Evolutionary conservation across 2,329 filamentous ascomycete genomes (phyloP).

Genomic region (Exophiala lecanii-corni): DNA sequence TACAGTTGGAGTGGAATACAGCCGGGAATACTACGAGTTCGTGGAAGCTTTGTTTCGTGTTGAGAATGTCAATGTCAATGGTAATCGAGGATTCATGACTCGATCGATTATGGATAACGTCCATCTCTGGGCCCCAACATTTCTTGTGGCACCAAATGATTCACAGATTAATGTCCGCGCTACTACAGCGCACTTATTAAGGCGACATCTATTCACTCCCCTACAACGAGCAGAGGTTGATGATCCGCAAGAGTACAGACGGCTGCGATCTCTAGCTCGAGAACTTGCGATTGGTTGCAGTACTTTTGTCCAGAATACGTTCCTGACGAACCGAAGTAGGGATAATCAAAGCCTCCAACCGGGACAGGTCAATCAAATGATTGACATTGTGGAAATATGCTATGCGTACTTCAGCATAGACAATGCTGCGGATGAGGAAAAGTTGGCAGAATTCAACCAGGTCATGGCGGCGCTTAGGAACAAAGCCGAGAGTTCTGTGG

Average conservation of each 20-base stretch:
- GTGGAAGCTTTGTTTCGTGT: constrained; percentile 50
- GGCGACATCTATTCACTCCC: constrained; percentile 38
- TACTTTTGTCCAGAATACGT: constrained; percentile 13
- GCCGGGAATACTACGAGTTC: constrained; percentile 46
- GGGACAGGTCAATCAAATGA: constrained; percentile 22
- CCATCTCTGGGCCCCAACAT: constrained; percentile 47
- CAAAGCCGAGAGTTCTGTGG: constrained; percentile 18
- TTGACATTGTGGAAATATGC: constrained; percentile 20
- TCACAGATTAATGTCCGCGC: constrained; percentile 37
- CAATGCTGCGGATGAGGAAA: constrained; percentile 17
- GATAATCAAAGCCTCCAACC: constrained; percentile 13
- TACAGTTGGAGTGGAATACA: constrained; percentile 45
- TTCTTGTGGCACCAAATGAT: constrained; percentile 49
- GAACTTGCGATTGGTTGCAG: constrained; percentile 16
- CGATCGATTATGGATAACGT: constrained; percentile 38
- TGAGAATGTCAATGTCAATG: constrained; percentile 28
- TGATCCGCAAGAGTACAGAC: constrained; percentile 11
- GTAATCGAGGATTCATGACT: constrained; percentile 31
- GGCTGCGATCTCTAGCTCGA: constrained; percentile 8
- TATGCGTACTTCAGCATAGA: constrained; percentile 18
- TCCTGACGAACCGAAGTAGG: constrained; percentile 14
- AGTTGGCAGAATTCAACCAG: constrained; percentile 10
- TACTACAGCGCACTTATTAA: constrained; percentile 42
- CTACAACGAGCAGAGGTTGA: constrained; percentile 30
- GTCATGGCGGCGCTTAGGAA: constrained; percentile 11